These are phyloP conservation scores for Polychaeton citri DNA, from an alignment of 2,329 filamentous ascomycete species.

Conservation along the genomic window DNA sequence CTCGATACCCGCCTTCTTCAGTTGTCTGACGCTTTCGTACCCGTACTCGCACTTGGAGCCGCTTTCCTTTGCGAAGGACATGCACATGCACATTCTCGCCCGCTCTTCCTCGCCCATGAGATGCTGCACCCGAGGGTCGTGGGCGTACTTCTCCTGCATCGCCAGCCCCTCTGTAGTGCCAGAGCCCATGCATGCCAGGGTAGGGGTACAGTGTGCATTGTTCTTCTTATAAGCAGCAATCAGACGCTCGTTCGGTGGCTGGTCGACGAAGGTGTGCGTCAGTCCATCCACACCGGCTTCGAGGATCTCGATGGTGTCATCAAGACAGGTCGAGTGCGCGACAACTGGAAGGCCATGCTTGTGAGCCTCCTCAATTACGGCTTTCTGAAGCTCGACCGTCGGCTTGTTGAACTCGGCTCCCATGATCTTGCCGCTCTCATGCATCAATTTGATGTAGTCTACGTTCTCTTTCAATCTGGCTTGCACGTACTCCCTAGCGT, in stretches of 20 bases:
- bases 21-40: slow-evolving; percentile 26
- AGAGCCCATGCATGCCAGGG: slow-evolving; percentile 26
- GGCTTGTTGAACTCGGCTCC: slow-evolving; percentile 26
- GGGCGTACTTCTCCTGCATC: slow-evolving; percentile 26
- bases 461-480: slow-evolving; percentile 28
- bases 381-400: slow-evolving; percentile 30
- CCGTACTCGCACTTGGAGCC: slow-evolving; percentile 25
- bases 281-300: slow-evolving; percentile 29
- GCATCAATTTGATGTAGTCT: slow-evolving; percentile 40
- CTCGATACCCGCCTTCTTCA: slow-evolving; percentile 27
- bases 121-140: slow-evolving; percentile 23
- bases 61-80: slow-evolving; percentile 22
- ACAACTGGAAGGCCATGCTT: slow-evolving; percentile 24
- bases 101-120: slow-evolving; percentile 22
- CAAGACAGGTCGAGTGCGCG: slow-evolving; percentile 26
- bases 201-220: slow-evolving; percentile 31
- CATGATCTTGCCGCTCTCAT: slow-evolving; percentile 33
- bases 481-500: slow-evolving; percentile 29
- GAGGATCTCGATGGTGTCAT: slow-evolving; percentile 30
- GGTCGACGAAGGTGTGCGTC: slow-evolving; percentile 31
- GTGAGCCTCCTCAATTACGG: slow-evolving; percentile 29
- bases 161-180: slow-evolving; percentile 27
- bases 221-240: slow-evolving; percentile 29
- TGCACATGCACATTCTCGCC: slow-evolving; percentile 27
- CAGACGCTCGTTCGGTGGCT: slow-evolving; percentile 24